phyloP scores from a whole-genome alignment of 106 monocot species.

The Hemerocallis citrina region DNA sequence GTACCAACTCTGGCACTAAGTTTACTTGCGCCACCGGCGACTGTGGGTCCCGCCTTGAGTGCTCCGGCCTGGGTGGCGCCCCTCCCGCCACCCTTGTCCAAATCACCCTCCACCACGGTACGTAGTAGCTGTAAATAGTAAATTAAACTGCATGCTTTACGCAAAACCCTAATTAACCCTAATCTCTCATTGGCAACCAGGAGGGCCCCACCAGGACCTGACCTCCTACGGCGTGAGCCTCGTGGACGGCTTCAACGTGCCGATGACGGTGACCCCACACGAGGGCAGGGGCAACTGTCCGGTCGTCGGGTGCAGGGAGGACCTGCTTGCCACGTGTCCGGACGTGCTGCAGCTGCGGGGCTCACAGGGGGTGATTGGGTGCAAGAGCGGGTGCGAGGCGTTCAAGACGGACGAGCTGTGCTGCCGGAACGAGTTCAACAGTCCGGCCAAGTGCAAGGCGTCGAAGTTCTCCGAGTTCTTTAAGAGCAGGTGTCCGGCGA shows the following conservation, averaged over 20 bases:
- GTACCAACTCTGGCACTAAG: constrained; percentile 41
- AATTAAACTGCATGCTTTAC: too few relatives aligned
- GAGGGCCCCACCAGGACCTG: constrained; percentile 29
- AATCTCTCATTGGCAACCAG: too few relatives aligned
- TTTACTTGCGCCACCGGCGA: constrained; percentile 86
- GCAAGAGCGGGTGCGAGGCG: constrained; percentile 85
- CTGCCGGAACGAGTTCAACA: constrained; percentile 83
- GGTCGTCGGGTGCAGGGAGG: constrained; percentile 68
- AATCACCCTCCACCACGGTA: constrained; percentile 80
- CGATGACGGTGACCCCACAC: constrained; percentile 79
- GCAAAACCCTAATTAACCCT: too few relatives aligned
- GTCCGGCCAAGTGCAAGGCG: constrained; percentile 56
- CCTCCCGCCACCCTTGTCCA: constrained; percentile 86
- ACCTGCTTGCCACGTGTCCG: constrained; percentile 68
- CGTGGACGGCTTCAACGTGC: constrained; percentile 91
- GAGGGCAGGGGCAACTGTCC: constrained; percentile 81
- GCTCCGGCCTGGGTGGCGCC: constrained; percentile 61
- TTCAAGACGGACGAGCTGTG: constrained; percentile 90
- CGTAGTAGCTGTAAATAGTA: too few relatives aligned
- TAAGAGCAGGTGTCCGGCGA: constrained; percentile 69
- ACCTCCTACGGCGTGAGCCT: constrained; percentile 78
- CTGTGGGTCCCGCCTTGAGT: constrained; percentile 71
- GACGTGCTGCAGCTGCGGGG: constrained; percentile 44
- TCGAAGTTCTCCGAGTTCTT: constrained; percentile 70
- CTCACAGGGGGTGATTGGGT: constrained; percentile 58